These are phyloP conservation scores for Diaporthe vexans DNA, from an alignment of 2,329 filamentous ascomycete genomes.

Conservation along the genomic window DNA sequence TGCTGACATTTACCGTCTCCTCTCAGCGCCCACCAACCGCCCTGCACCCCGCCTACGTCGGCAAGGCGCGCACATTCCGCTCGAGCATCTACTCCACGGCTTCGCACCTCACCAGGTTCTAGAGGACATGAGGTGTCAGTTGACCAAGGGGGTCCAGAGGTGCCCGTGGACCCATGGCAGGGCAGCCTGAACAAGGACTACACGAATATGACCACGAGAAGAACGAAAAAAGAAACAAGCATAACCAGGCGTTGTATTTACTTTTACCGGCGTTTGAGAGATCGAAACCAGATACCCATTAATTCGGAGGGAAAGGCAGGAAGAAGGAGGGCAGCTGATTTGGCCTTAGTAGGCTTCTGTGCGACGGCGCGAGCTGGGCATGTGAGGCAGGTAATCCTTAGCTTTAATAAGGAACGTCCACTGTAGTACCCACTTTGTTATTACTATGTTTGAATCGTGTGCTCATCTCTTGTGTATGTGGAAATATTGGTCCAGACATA, in stretches of 20 bases:
- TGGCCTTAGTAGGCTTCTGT: neutral
- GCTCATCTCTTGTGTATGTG: neutral
- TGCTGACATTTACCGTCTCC: slow-evolving; percentile 22
- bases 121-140: slow-evolving; percentile 29
- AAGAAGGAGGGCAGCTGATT: neutral
- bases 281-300: slow-evolving; percentile 25
- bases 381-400: slow-evolving; percentile 23
- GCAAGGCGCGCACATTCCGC: slow-evolving; percentile 50
- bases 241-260: slow-evolving; percentile 23
- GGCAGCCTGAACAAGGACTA: neutral
- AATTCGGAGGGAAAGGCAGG: slow-evolving; percentile 4
- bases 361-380: slow-evolving; percentile 1
- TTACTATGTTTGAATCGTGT: neutral
- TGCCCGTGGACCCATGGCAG: neutral
- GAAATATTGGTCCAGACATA: neutral
- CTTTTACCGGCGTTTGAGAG: slow-evolving; percentile 21
- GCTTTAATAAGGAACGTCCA: slow-evolving; percentile 13
- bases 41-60: slow-evolving; percentile 66
- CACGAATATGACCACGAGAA: neutral
- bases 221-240: neutral
- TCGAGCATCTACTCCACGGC: slow-evolving; percentile 60
- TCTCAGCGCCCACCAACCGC: slow-evolving; percentile 67
- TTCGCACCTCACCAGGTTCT: slow-evolving; percentile 65
- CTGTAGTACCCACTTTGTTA: neutral
- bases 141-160: neutral